These are phyloP conservation scores for Marsdenia floribunda DNA, from an alignment of 257 asterid species.

Conservation along the genomic window DNA sequence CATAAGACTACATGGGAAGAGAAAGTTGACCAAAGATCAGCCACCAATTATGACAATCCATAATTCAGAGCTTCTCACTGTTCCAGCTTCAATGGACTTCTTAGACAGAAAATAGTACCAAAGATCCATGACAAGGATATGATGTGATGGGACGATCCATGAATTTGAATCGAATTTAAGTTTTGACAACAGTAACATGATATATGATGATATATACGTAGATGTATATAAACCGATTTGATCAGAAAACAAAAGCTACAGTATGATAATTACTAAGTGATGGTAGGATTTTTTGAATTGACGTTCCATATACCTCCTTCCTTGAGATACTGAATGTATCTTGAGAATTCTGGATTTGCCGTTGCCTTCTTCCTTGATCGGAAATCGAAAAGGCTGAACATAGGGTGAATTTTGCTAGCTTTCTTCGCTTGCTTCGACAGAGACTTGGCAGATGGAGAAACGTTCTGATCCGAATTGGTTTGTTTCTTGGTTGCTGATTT, in stretches of 20 bases:
- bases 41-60: too few species aligned
- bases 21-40: too few species aligned
- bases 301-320: conserved; percentile 55
- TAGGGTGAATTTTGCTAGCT: conserved; percentile 31
- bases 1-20: too few species aligned
- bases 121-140: neutral
- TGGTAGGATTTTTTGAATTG: conserved; percentile 20
- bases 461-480: neutral
- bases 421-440: conserved; percentile 35
- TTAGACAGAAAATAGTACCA: neutral
- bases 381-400: conserved; percentile 21
- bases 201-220: neutral
- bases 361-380: conserved; percentile 47
- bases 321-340: conserved; percentile 65
- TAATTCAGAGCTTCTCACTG: too few species aligned
- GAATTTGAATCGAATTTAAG: too few species aligned
- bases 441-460: conserved; percentile 1
- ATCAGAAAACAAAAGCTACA: neutral
- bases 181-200: neutral
- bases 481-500: conserved; percentile 17
- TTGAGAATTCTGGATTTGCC: conserved; percentile 68
- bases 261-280: neutral
- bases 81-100: too few species aligned
- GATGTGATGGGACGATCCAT: too few species aligned
- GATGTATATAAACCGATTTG: too few species aligned